Evolutionary conservation across 108 stramenopile genomes (phyloP), one percentile per base, ranked within the genome.

Genomic region (Pseudonitzschia multiseries): DNA sequence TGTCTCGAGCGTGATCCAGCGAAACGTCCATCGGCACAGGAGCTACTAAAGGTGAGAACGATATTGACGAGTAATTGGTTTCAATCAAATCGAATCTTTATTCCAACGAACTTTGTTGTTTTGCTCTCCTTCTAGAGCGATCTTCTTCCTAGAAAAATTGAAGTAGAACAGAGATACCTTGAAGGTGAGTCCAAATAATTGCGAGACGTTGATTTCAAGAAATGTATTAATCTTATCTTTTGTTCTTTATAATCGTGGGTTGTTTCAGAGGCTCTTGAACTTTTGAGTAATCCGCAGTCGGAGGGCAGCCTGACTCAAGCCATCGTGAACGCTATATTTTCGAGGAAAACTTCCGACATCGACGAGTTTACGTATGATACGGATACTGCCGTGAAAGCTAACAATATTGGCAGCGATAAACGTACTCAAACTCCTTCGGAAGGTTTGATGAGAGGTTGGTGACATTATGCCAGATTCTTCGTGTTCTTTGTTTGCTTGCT

Each of bases 61-160:
- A 13, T 28, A n/a, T 18, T 33, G 26, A 29, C 33, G 61, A 4
- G 8, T 22, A 31, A 1, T 20, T 36, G 6, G 2, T 36, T 36
- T 2, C 36, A 36, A 36, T 5, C 2, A 36, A 2, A 2, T 36
- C 13, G 46, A 14, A 18, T 48, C 4, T 10, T 48, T 48, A 1
- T 48, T 48, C 46, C 14, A 18, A 48, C 46, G 14, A 18, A 48
- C 33, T 36, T 20, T n/a, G 18, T 40, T 36, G 0, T 28, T 28
- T 57, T 71, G 41, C 8, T 68, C 8, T 63, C 28, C 21, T 65
- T 48, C 54, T 32, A 76, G 50, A 86, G 81, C 50, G 85, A 86
- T 33, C 77, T 93, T 4, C 72, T 93, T 6, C 93, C 93, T 32
- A 64, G 87, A 69, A 88, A 87, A 57, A 86, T 91, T 32, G 93